phyloP scores from a whole-genome alignment of 1,139 yeast genomes.

The Magnusiomyces ingens region DNA sequence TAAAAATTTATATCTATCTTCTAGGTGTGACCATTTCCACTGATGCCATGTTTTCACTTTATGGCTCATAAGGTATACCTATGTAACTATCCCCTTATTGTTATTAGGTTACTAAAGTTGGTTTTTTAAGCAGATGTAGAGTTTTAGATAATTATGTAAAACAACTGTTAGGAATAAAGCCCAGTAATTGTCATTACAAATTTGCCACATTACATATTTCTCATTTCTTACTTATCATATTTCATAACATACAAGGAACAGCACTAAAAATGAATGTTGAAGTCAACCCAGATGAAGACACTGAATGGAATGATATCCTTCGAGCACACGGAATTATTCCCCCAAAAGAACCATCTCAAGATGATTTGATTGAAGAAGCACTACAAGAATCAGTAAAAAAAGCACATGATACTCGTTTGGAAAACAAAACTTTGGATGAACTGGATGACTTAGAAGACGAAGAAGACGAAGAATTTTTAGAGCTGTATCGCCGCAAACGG shows the following conservation, averaged over 20 bases:
- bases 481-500: conserved; percentile 67
- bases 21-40: neutral
- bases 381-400: conserved; percentile 69
- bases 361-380: conserved; percentile 80
- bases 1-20: neutral
- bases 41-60: no score
- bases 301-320: conserved; percentile 97
- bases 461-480: conserved; percentile 66
- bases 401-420: conserved; percentile 72
- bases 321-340: conserved; percentile 89
- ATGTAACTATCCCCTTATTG: no score
- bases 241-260: no score
- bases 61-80: no score
- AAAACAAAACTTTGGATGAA: conserved; percentile 68
- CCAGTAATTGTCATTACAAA: no score
- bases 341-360: conserved; percentile 82
- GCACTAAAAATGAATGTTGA: conserved; percentile 53
- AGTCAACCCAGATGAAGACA: conserved; percentile 92
- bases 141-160: no score
- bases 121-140: no score
- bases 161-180: no score
- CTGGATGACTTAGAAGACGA: conserved; percentile 72
- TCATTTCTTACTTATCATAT: no score
- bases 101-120: no score
- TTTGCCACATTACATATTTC: no score